phyloP scores from a whole-genome alignment of 192 early-diverging fungal species.

The Podila minutissima region DNA sequence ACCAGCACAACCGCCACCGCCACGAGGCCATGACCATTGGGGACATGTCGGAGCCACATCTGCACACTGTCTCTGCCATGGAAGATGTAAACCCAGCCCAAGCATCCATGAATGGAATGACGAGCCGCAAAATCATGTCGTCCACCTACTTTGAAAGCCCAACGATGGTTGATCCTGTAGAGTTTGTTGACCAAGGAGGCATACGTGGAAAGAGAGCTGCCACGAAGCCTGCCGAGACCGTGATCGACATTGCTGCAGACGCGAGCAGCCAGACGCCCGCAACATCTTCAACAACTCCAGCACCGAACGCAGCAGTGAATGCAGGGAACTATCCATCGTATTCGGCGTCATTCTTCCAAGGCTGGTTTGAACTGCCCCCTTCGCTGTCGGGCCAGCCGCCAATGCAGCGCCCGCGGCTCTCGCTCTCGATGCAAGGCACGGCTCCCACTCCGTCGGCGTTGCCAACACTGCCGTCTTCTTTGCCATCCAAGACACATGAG shows the following conservation, averaged over 20 bases:
- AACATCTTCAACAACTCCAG: neutral
- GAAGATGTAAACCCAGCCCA: neutral
- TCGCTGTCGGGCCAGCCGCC: neutral
- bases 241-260: neutral
- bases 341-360: neutral
- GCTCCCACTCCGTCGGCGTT: neutral
- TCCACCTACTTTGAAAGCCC: too few species aligned
- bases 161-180: too few species aligned
- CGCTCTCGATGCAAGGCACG: neutral
- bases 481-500: too few species aligned
- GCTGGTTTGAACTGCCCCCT: neutral
- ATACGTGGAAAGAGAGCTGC: neutral
- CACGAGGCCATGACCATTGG: neutral
- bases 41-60: neutral
- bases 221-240: neutral
- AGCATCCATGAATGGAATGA: too few species aligned
- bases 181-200: too few species aligned
- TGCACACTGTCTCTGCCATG: neutral
- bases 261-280: neutral
- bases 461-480: neutral
- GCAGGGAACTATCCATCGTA: neutral
- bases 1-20: neutral
- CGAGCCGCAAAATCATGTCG: too few species aligned
- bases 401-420: neutral
- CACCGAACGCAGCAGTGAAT: neutral